Conservation (phyloP, 1,284 basidiomycete genomes). For the Ganoderma resinaceum region DNA sequence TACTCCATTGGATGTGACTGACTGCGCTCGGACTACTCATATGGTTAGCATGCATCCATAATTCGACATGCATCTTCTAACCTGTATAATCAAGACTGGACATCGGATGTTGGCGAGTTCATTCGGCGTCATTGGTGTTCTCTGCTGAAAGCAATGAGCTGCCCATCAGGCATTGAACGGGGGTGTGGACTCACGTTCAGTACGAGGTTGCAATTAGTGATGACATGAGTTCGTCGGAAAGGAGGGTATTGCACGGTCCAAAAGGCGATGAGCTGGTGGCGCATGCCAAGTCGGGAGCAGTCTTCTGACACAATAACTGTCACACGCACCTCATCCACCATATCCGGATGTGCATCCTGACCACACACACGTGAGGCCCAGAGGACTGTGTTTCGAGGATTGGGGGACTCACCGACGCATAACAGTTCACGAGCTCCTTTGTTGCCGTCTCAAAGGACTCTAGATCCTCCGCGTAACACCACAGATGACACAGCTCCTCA, state of each 20-base stretch:
- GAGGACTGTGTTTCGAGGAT: background rate
- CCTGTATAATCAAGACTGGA: constrained; percentile 78
- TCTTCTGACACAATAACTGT: constrained; percentile 14
- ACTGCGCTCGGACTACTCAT: constrained; percentile 63
- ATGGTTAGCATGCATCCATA: background rate
- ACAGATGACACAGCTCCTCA: constrained; percentile 67
- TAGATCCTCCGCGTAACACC: constrained; percentile 71
- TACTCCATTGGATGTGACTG: constrained; percentile 60
- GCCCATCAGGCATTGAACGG: background rate
- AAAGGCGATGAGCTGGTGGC: constrained; percentile 61
- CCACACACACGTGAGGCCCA: background rate
- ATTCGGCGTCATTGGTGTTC: constrained; percentile 55
- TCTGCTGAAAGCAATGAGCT: constrained; percentile 44
- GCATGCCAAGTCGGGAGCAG: constrained; percentile 13
- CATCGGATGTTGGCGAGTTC: constrained; percentile 59
- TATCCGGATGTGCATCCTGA: constrained; percentile 47
- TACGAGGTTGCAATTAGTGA: constrained; percentile 60
- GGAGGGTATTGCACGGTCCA: constrained; percentile 68
- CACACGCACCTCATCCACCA: constrained; percentile 63
- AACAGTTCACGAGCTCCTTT: constrained; percentile 60
- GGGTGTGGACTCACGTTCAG: constrained; percentile 57
- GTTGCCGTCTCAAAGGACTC: constrained; percentile 71
- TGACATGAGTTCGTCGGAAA: constrained; percentile 53
- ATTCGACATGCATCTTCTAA: constrained; percentile 37
- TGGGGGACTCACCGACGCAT: constrained; percentile 55